Evolutionary conservation across 1,139 yeast species (phyloP), one percentile per base, ranked within the genome.

Genomic region (Saccharomyces hybrid): DNA sequence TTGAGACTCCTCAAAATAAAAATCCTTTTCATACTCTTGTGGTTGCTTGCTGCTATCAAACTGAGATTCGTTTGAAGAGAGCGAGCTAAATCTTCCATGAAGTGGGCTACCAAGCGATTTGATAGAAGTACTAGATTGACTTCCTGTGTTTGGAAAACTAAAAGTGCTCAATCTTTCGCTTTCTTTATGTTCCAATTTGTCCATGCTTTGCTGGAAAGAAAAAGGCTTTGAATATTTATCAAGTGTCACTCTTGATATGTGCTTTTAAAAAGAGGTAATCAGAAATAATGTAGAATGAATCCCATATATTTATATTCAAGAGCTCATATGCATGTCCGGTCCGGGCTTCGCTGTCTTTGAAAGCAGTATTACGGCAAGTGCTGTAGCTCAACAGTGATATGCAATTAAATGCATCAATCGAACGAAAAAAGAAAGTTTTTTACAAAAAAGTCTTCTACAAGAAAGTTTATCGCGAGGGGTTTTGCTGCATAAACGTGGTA

Each of bases 1-100:
- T 44, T 48, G 51, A 6, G 57, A 55, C 27, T 55, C 58, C 31
- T 55, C 55, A 29, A 47, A 20, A 31, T 55, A 51, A 13, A 55
- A 23, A 7, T 20, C 4, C 27, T 31, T 48, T 31, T 48, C 50
- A 5, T 32, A 29, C 26, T 38, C 34, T 6, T 32, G 28, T 32
- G 32, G 26, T 16, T 38, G 41, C 23, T 48, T 26, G 14, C 44
- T 5, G 2, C 44, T 16, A 11, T 38, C 50, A 11, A 41, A 29
- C n/a, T 20, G 26, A 14, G 50, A 29, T 29, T 38, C 34, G 11
- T 16, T 31, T 13, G 41, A 29, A 14, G 50, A 48, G 3, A 41
- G 41, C 9, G 41, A 48, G 44, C 50, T 48, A 8, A 38, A 38
- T 9, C 44, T 13, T 20, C 44, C 44, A 20, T 38, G 11, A 2